Conservation (phyloP, 1,284 basidiomycete genomes). For the Ustilago sp. region DNA sequence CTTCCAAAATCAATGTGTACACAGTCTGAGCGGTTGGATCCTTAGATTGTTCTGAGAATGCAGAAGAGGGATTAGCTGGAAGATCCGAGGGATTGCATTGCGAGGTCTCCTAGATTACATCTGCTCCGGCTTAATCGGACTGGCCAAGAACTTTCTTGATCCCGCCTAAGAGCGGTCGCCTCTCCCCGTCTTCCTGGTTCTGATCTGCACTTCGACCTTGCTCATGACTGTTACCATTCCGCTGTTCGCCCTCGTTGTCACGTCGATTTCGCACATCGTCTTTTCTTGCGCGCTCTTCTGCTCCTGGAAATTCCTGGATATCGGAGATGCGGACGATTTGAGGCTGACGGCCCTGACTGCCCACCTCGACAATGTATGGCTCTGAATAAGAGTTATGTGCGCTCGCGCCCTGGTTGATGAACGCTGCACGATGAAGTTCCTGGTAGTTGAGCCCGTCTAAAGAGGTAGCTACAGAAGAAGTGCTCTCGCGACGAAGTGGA, state of each 20-base stretch:
- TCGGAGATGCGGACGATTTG: constrained; percentile 50
- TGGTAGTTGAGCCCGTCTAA: constrained; percentile 29
- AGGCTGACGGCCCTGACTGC: constrained; percentile 39
- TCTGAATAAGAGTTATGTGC: constrained; percentile 31
- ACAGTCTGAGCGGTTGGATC: too few relatives aligned
- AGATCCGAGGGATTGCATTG: neutral
- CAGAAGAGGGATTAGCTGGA: too few relatives aligned
- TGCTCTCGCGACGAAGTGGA: constrained; percentile 33
- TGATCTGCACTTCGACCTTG: constrained; percentile 2
- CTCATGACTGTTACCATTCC: neutral
- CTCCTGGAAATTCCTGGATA: constrained; percentile 44
- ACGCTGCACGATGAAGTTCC: constrained; percentile 29
- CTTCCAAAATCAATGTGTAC: neutral
- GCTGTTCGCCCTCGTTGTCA: neutral
- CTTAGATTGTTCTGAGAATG: too few relatives aligned
- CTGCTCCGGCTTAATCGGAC: constrained; percentile 3
- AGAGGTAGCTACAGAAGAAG: constrained; percentile 31
- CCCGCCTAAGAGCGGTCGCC: constrained; percentile 31
- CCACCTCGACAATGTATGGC: constrained; percentile 64
- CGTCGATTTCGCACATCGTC: constrained; percentile 16
- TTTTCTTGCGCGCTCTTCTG: constrained; percentile 30
- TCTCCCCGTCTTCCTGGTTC: constrained; percentile 22
- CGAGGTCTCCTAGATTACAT: neutral
- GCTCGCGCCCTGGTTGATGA: constrained; percentile 31
- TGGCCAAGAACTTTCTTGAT: constrained; percentile 36